phyloP scores from a whole-genome alignment of 805 yeast genomes.

The Suhomyces pyralidae region DNA sequence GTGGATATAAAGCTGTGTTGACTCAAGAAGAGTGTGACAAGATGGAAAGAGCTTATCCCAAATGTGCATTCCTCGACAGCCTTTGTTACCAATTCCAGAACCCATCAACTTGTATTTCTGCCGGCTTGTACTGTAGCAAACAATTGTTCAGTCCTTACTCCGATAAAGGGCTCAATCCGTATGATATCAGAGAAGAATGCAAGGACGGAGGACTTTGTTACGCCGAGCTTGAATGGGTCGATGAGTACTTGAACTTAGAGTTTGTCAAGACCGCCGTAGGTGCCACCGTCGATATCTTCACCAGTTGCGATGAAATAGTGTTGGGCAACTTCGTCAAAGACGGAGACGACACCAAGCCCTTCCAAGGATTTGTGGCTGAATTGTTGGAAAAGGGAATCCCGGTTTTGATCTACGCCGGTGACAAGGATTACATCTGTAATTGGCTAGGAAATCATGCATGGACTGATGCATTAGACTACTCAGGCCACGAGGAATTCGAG shows the following conservation, averaged over 20 bases:
- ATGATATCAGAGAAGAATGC: conserved; percentile 58
- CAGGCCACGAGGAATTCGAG: conserved; percentile 16
- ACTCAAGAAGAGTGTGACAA: conserved; percentile 29
- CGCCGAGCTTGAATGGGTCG: conserved; percentile 46
- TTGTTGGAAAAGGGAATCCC: conserved; percentile 38
- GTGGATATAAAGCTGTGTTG: conserved; percentile 40
- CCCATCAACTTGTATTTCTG: conserved; percentile 42
- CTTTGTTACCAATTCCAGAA: conserved; percentile 30
- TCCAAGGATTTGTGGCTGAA: conserved; percentile 57
- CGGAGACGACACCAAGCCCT: conserved; percentile 68
- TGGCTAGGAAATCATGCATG: conserved; percentile 45
- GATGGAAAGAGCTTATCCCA: conserved; percentile 34
- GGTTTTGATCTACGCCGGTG: conserved; percentile 44
- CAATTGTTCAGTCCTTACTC: conserved; percentile 27
- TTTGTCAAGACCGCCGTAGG: conserved; percentile 56
- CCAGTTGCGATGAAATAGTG: conserved; percentile 49
- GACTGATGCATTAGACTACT: conserved; percentile 25
- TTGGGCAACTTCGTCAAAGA: conserved; percentile 49
- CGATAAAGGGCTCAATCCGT: conserved; percentile 58
- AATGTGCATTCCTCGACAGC: conserved; percentile 29
- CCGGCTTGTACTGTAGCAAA: conserved; percentile 29
- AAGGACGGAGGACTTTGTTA: conserved; percentile 52
- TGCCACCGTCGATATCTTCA: conserved; percentile 47
- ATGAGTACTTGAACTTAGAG: conserved; percentile 51
- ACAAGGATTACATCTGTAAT: conserved; percentile 45